Percentiles rank a stretch among this genome's conserved stretches.
Conservation (phyloP, 208 protist genomes). For the Porcisia hertigi region DNA sequence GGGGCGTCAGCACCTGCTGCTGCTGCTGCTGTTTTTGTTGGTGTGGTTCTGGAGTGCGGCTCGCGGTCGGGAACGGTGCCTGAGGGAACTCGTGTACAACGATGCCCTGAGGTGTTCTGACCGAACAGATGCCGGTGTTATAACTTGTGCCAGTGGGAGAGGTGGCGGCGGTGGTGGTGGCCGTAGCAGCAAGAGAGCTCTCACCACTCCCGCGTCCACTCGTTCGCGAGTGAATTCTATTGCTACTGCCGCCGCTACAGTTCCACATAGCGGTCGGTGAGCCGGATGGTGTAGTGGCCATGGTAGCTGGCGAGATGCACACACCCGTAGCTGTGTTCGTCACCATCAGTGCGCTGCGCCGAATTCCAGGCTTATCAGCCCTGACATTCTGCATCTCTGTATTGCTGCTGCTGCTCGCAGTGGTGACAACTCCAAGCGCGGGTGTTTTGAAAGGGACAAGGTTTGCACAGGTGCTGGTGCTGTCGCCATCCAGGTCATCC, state of each 20-base stretch:
- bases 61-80: background rate
- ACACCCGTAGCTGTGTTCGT: conserved; percentile 41
- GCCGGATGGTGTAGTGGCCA: conserved; percentile 16
- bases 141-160: background rate
- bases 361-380: conserved; percentile 5
- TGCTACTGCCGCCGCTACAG: background rate
- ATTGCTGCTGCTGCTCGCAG: background rate
- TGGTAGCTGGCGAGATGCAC: conserved; percentile 17
- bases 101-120: background rate
- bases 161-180: background rate
- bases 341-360: conserved; percentile 33
- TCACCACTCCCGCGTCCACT: background rate
- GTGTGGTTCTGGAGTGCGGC: background rate
- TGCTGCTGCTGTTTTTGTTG: background rate
- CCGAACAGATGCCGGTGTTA: background rate
- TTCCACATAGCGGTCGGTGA: conserved; percentile 12
- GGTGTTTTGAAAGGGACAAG: background rate
- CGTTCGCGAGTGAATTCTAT: background rate
- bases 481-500: background rate
- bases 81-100: conserved; percentile 8
- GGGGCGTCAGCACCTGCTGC: background rate
- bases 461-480: background rate
- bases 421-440: background rate
- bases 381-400: background rate
- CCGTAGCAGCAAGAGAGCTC: background rate